A percentile compares a stretch with the other conserved stretches of the same genome.
These are phyloP conservation scores for Chromera velia DNA, from an alignment of 73 alveolate genomes.

Conservation along the genomic window DNA sequence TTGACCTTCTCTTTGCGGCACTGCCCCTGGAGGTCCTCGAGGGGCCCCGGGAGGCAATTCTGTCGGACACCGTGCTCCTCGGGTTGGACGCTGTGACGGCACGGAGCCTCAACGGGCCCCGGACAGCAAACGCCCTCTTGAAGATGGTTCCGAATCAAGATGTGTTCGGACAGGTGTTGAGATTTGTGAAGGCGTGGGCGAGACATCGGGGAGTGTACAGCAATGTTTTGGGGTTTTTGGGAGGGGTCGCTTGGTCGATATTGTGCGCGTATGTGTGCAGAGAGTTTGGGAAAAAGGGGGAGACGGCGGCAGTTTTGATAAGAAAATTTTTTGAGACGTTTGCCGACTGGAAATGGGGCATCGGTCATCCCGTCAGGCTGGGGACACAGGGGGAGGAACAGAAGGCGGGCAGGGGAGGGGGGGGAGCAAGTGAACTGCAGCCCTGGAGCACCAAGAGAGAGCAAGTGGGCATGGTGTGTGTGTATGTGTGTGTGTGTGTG, in stretches of 20 bases:
- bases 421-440: no score
- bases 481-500: no score
- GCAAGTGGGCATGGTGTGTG: no score
- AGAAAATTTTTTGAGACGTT: no score
- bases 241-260: conserved; percentile 94
- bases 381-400: no score
- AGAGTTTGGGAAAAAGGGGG: conserved; percentile 66
- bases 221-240: conserved; percentile 85
- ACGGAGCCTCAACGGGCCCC: conserved; percentile 82
- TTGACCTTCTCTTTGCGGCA: conserved; percentile 79
- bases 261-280: conserved; percentile 80
- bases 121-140: conserved; percentile 83
- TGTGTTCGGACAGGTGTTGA: conserved; percentile 67
- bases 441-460: no score
- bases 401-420: no score
- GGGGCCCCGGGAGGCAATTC: no score
- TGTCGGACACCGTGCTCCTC: conserved; percentile 74
- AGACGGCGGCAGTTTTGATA: neutral
- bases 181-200: conserved; percentile 93
- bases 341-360: no score
- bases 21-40: no score
- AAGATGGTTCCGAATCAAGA: conserved; percentile 70
- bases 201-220: conserved; percentile 84
- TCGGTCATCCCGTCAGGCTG: no score
- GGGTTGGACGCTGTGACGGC: conserved; percentile 72